These are phyloP conservation scores for Taphrina communis DNA, from an alignment of 1,139 yeast genomes.

Conservation along the genomic window DNA sequence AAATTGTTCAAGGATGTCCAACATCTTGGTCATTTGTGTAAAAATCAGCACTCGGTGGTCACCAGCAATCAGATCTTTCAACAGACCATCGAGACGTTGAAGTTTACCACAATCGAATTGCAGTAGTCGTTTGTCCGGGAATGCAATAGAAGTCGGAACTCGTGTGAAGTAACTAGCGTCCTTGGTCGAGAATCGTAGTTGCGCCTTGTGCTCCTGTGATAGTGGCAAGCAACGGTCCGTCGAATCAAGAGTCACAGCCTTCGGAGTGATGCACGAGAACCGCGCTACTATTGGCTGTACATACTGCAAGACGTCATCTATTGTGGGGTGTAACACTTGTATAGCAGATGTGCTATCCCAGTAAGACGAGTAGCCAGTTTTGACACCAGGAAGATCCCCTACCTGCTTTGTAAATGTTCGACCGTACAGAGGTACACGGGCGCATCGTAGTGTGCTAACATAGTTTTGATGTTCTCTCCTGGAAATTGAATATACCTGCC, in stretches of 20 bases:
- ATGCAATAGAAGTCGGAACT: slow-evolving; percentile 86
- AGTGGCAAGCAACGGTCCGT: slow-evolving; percentile 26
- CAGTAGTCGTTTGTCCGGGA: slow-evolving; percentile 89
- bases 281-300: slow-evolving; percentile 60
- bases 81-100: slow-evolving; percentile 75
- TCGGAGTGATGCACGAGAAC: slow-evolving; percentile 86
- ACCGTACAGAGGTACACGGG: slow-evolving; percentile 17
- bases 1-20: slow-evolving; percentile 91
- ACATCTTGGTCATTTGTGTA: slow-evolving; percentile 97
- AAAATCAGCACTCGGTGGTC: slow-evolving; percentile 95
- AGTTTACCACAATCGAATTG: slow-evolving; percentile 97
- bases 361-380: not conserved
- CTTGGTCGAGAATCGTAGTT: slow-evolving; percentile 50
- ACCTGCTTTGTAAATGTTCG: not conserved
- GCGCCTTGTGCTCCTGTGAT: slow-evolving; percentile 10
- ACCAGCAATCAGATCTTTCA: slow-evolving; percentile 76
- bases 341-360: not conserved
- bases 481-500: not conserved
- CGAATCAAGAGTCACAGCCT: slow-evolving; percentile 73
- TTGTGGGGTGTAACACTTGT: slow-evolving; percentile 1
- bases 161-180: slow-evolving; percentile 86
- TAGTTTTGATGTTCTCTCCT: slow-evolving; percentile 6
- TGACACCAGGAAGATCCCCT: not conserved
- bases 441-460: slow-evolving; percentile 7
- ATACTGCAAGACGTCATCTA: slow-evolving; percentile 37